phyloP scores from a whole-genome alignment of 2,329 filamentous ascomycete species.

The Cladosporium sp. region DNA sequence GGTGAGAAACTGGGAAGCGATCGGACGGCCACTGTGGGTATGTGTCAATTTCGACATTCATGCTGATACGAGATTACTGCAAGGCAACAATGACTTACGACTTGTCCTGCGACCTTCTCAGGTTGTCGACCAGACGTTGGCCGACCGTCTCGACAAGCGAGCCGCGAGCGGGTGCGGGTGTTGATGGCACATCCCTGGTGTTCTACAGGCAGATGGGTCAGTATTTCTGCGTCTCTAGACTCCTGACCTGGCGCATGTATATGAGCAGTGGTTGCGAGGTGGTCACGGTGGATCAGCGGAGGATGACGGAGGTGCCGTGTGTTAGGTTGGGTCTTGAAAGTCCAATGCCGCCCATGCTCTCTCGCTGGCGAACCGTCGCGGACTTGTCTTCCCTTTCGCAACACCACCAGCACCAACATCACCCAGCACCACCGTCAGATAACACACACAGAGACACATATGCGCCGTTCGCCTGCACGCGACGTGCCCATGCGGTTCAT shows the following conservation, averaged over 20 bases:
- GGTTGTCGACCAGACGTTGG: conserved; percentile 70
- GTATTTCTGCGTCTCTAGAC: conserved; percentile 26
- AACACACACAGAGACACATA: not conserved
- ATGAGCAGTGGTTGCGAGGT: conserved; percentile 24
- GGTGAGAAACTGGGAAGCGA: conserved; percentile 74
- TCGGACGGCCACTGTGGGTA: conserved; percentile 63
- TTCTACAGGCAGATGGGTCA: conserved; percentile 31
- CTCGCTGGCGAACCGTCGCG: conserved; percentile 25
- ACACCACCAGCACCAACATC: conserved; percentile 2
- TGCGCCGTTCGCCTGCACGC: conserved; percentile 15
- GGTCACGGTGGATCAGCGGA: conserved; percentile 24
- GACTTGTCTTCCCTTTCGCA: conserved; percentile 23
- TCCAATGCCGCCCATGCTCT: conserved; percentile 25
- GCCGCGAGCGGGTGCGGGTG: conserved; percentile 24
- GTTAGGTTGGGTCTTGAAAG: conserved; percentile 26
- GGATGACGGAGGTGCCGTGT: conserved; percentile 34
- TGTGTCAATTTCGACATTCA: conserved; percentile 21
- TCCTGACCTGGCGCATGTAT: conserved; percentile 1
- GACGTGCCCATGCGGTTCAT: not conserved
- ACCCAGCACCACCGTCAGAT: conserved; percentile 9
- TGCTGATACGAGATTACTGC: not conserved
- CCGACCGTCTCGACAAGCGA: conserved; percentile 60
- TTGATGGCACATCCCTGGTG: conserved; percentile 30
- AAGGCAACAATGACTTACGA: conserved; percentile 57
- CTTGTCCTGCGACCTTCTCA: conserved; percentile 78